Conservation (phyloP, 768 basidiomycete genomes). For the Trametes gibbosa region DNA sequence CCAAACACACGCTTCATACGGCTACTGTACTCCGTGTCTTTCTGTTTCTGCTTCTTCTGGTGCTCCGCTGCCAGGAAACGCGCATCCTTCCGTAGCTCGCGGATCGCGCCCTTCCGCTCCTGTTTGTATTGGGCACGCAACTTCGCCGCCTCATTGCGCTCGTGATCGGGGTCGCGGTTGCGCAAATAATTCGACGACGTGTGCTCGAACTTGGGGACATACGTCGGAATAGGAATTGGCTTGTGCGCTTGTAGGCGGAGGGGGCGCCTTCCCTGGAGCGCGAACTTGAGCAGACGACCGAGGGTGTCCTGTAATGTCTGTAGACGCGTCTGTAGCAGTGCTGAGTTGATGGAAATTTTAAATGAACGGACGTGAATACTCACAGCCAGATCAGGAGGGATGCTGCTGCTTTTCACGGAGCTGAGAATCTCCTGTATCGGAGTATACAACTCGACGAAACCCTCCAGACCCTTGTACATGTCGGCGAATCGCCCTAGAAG, state of each 20-base stretch:
- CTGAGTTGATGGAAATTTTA: background rate
- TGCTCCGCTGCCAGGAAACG: constrained; percentile 89
- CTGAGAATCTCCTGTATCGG: constrained; percentile 64
- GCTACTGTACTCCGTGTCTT: constrained; percentile 76
- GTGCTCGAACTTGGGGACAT: constrained; percentile 90
- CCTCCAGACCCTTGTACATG: constrained; percentile 72
- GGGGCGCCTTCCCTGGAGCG: constrained; percentile 69
- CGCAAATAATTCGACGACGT: constrained; percentile 72
- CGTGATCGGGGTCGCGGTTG: constrained; percentile 87
- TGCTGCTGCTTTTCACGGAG: constrained; percentile 42
- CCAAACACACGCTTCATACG: constrained; percentile 82
- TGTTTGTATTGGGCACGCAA: constrained; percentile 88
- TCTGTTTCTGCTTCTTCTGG: constrained; percentile 79
- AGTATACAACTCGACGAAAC: constrained; percentile 81
- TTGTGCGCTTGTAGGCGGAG: constrained; percentile 90
- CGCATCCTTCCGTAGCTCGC: constrained; percentile 94
- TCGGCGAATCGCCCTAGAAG: constrained; percentile 70
- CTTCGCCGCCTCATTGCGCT: constrained; percentile 84
- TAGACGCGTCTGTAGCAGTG: constrained; percentile 44
- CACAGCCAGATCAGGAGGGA: constrained; percentile 60
- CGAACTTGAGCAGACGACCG: constrained; percentile 66
- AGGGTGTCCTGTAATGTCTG: constrained; percentile 48
- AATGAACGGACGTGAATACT: constrained; percentile 21
- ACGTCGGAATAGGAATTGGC: constrained; percentile 91
- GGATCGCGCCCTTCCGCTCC: constrained; percentile 94